These are phyloP conservation scores for Lathyrus aphaca DNA, from an alignment of 306 rosid genomes.

Conservation along the genomic window DNA sequence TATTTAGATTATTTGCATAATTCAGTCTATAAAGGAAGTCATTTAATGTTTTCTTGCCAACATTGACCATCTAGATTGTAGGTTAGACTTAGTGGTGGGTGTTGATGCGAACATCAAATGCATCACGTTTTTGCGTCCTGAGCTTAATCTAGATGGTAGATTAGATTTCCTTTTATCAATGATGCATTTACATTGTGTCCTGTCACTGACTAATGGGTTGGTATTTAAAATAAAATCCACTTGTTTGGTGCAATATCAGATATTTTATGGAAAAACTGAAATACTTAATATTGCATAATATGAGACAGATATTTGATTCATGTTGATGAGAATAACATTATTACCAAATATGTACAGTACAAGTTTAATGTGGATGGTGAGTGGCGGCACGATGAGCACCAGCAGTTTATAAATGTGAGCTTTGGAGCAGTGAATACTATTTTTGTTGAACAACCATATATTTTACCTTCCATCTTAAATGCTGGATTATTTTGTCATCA, in stretches of 20 bases:
- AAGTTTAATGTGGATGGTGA: conserved; percentile 77
- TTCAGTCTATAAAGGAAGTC: too few relatives aligned
- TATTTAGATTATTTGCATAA: too few relatives aligned
- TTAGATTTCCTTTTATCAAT: background rate
- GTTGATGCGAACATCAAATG: background rate
- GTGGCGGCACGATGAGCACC: conserved; percentile 80
- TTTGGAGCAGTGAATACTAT: conserved; percentile 65
- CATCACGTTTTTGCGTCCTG: conserved; percentile 22
- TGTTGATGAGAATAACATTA: conserved; percentile 36
- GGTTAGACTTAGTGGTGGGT: too few relatives aligned
- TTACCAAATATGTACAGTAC: conserved; percentile 56
- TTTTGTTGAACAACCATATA: conserved; percentile 47
- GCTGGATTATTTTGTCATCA: conserved; percentile 32
- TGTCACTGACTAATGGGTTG: background rate
- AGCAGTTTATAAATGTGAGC: conserved; percentile 51
- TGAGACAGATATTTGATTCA: conserved; percentile 11
- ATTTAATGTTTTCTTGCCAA: too few relatives aligned
- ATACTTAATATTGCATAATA: conserved; percentile 9
- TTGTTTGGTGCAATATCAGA: background rate
- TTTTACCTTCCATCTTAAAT: conserved; percentile 39
- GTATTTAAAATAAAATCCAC: conserved; percentile 12
- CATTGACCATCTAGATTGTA: too few relatives aligned
- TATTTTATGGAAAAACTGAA: conserved; percentile 20
- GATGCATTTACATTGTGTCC: conserved; percentile 32
- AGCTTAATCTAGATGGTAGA: background rate